These are phyloP conservation scores for Phaeoacremonium minimum DNA, from an alignment of 2,329 filamentous ascomycete genomes.

Conservation along the genomic window DNA sequence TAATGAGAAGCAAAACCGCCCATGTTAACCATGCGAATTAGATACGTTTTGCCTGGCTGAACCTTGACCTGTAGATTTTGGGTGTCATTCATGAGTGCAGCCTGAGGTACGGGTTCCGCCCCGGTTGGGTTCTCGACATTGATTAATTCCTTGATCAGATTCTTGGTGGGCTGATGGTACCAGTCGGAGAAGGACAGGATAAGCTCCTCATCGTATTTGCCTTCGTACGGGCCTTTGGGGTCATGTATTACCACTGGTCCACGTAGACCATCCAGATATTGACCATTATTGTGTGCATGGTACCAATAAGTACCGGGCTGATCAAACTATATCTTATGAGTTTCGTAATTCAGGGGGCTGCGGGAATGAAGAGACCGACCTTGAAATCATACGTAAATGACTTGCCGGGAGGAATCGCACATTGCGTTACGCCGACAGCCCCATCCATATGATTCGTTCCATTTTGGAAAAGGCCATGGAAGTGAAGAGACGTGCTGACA, in stretches of 20 bases:
- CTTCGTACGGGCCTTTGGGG: slow-evolving; percentile 44
- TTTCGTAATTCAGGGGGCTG: not conserved
- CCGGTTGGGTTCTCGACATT: slow-evolving; percentile 22
- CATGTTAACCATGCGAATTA: slow-evolving; percentile 65
- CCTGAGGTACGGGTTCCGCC: slow-evolving; percentile 33
- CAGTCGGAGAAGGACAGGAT: slow-evolving; percentile 47
- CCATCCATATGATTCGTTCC: slow-evolving; percentile 71
- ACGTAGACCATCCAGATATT: slow-evolving; percentile 45
- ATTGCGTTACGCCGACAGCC: slow-evolving; percentile 55
- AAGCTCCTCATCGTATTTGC: slow-evolving; percentile 53
- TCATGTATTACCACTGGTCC: slow-evolving; percentile 59
- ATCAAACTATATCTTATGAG: slow-evolving; percentile 29
- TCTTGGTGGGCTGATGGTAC: slow-evolving; percentile 45
- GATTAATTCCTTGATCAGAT: slow-evolving; percentile 1
- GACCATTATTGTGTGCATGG: not conserved
- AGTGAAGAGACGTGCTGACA: slow-evolving; percentile 63
- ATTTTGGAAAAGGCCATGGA: slow-evolving; percentile 75
- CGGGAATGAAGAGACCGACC: slow-evolving; percentile 1
- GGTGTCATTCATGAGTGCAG: slow-evolving; percentile 41
- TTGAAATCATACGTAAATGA: slow-evolving; percentile 48
- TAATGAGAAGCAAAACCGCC: slow-evolving; percentile 55
- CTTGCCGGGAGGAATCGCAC: slow-evolving; percentile 51
- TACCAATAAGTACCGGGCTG: not conserved
- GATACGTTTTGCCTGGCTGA: slow-evolving; percentile 51
- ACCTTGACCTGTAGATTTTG: slow-evolving; percentile 33